Base-by-base conservation (phyloP, 345 rosid species). In the Xanthoceras sorbifolium region DNA sequence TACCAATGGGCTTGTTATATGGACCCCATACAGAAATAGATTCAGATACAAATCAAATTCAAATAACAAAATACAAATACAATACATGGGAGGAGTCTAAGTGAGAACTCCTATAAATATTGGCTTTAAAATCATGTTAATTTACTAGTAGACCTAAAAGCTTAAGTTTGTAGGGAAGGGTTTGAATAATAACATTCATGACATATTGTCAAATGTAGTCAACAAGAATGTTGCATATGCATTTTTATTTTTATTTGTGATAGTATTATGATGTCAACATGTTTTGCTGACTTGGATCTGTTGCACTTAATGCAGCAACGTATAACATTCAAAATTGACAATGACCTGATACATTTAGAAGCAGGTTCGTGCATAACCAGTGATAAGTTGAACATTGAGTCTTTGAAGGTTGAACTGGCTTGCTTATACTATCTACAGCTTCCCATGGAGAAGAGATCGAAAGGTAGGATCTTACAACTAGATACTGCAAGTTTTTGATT, bases 351-450 rank as follows among this genome's bases (percentile, higher is more conserved):
- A 76, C 77, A 77, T 42, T 69, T 89, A 48, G 86, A 84, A 65
- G 86, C 83, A 54, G 87, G 74, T 75, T 84, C 85, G 31, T 79
- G 75, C 69, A 59, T 77, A 69, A 67, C 74, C 64, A 81, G 73
- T 76, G 85, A 85, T 69, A 84, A 74, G 67, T 76, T 84, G 62
- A 73, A 74, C 85, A 80, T 79, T 0, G 92, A 89, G 85, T 88
- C 89, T 74, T 67, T 91, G 84, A 91, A 85, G 88, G 92, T 88
- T 85, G 93, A 91, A 75, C 85, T 96, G 69, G 93, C 97, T 50
- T 96, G 98, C 85, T 82, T 86, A 71, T 96, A 93, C 79, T 96
- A 85, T 85, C 77, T 92, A 68, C 92, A 88, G 83, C 93, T 96
- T 78, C 87, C 99, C 26, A 52, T 38, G 17, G 94, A 92, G 76